Base-by-base conservation (phyloP, 345 rosid genomes). In the Microcos paniculata region DNA sequence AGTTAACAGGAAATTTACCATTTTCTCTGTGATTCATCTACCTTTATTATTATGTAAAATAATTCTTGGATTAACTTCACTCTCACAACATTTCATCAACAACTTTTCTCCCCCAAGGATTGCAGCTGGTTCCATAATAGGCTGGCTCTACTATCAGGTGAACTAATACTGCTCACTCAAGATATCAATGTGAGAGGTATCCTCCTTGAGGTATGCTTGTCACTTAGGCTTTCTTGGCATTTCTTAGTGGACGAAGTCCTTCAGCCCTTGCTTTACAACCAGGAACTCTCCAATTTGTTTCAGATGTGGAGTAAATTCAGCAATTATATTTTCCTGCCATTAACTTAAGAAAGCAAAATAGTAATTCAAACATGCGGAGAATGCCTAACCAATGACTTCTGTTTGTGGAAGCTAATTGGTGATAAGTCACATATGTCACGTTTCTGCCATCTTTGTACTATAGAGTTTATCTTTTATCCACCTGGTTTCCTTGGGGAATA, bases 131-230 rank as follows among this genome's bases (percentile, higher is more conserved):
- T 79, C 79, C 82, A 65, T 82, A 78, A 66, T 79, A 57, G 79
- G 75, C 72, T 84, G 85, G 82, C 80, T 72, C 70, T 77, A 69
- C 73, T 70, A 76, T 83, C 85, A 64, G 78, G 79, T 81, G 84
- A 83, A 78, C 77, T 77, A 73, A 72, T 77, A 77, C 66, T 84
- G 78, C 80, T 77, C 63, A 75, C 74, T 77, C 87, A 75, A 52
- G 82, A 74, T 78, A 63, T 84, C 82, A 69, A 64, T 73, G 86
- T 87, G 89, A 85, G 90, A 84, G 82, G 85, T 65, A 78, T 82
- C 87, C 92, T 87, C 85, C 42, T 81, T 79, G 88, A 82, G 85
- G 88, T 84, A 80, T 81, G 89, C 90, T 81, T 89, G 85, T 87
- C 86, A 68, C 77, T 80, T 82, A 53, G 87, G 88, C 81, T 81